Conservation (phyloP, 2,329 filamentous ascomycete genomes). For the Fusarium hainanense region DNA sequence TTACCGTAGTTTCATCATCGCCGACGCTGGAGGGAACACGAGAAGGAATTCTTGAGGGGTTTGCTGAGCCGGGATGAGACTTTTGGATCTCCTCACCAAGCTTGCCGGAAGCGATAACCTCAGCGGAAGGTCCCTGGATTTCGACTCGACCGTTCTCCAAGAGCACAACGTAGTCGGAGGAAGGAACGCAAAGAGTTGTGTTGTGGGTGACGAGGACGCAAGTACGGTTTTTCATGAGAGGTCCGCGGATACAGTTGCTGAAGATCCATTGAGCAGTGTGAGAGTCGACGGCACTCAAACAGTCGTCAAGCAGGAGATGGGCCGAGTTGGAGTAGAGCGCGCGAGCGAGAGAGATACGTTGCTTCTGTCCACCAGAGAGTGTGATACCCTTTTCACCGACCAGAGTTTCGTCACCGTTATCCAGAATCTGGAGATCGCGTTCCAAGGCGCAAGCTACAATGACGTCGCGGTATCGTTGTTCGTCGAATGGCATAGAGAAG, state of each 20-base stretch:
- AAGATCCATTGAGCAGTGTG: constrained; percentile 99
- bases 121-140: constrained; percentile 78
- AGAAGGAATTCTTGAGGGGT: constrained; percentile 79
- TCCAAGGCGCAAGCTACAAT: constrained; percentile 91
- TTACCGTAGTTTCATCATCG: constrained; percentile 69
- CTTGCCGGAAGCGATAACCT: constrained; percentile 87
- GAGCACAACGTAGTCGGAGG: constrained; percentile 82
- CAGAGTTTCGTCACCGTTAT: constrained; percentile 90
- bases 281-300: constrained; percentile 94
- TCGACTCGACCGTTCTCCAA: constrained; percentile 87
- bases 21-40: constrained; percentile 80
- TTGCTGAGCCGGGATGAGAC: constrained; percentile 75
- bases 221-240: constrained; percentile 87
- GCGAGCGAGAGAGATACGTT: constrained; percentile 94
- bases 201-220: constrained; percentile 98
- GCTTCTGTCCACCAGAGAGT: constrained; percentile 95
- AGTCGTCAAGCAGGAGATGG: constrained; percentile 92
- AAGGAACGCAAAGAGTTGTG: constrained; percentile 84
- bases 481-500: constrained; percentile 84
- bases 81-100: constrained; percentile 86
- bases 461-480: constrained; percentile 86
- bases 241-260: constrained; percentile 88
- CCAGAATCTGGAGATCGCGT: constrained; percentile 90
- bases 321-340: constrained; percentile 96
- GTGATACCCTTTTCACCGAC: constrained; percentile 98